Base-by-base conservation (phyloP, 1,139 yeast genomes). In the Suzukiozyma palmioleophila region DNA sequence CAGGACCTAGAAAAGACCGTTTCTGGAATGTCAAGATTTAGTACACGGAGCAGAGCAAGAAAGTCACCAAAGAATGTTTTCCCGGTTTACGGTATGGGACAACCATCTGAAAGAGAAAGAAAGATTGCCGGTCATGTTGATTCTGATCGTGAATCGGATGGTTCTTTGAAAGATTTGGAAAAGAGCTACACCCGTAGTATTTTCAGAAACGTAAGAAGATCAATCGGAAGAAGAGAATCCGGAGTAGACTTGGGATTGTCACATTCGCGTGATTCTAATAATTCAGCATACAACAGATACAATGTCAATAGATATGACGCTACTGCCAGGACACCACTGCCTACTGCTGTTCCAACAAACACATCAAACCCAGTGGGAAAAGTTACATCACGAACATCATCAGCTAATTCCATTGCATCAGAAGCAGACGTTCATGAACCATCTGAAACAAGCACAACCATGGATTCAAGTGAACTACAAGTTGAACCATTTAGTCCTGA, bases 61-160 rank as follows among this genome's bases (percentile, higher is more conserved):
- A 15, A 37, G 47, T 81, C 89, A 1, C 94, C 92, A 2, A 77
- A 75, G 26, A 86, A 86, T 45, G 89, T 83, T 0, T 84, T 84
- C 59, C 94, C 94, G 0, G 89, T 84, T 1, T 68, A 69, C 48
- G 92, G 87, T 2, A 83, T 84, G 90, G 88, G 85, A 0, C 68
- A 66, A 7, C 84, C 90, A 2, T 53, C 75, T 32, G 59, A 58
- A 15, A 64, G 75, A 41, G 90, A 83, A 50, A 61, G 63, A 36
- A 64, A 81, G 0, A 79, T 83, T 41, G 88, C 86, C 2, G 55
- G 62, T 6, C 72, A 70, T 0, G 36, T 32, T 18, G 30, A 28
- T 14, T 42, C 36, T 18, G 38, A 24, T 16, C 42, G 37, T 15
- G 36, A 38, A 12, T 29, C 38, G 13, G 26, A 16, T 8, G 42